A percentile compares a stretch with the other conserved stretches of the same genome.
These are phyloP conservation scores for Jaltomata sinuosa DNA, from an alignment of 257 asterid species.

Conservation along the genomic window DNA sequence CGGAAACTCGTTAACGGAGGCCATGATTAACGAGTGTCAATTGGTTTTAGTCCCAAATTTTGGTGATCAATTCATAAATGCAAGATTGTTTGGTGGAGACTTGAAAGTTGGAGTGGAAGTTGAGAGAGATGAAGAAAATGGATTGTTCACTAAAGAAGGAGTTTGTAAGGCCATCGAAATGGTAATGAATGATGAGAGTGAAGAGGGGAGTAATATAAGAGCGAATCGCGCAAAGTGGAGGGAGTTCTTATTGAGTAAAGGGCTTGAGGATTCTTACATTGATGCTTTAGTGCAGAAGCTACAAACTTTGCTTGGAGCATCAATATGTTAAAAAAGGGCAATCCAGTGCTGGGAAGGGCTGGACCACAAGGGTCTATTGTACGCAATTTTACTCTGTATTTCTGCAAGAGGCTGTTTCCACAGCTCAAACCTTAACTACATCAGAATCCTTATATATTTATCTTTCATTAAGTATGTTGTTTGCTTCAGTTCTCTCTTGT, in stretches of 20 bases:
- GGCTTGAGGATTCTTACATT: constrained; percentile 12
- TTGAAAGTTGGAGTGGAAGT: constrained; percentile 22
- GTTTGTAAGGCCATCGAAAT: constrained; percentile 7
- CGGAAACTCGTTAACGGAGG: constrained; percentile 19
- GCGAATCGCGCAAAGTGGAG: constrained; percentile 18
- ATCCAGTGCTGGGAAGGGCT: too few species aligned
- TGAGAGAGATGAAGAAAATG: constrained; percentile 23
- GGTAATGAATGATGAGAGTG: constrained; percentile 19
- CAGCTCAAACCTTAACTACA: background rate
- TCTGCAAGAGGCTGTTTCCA: too few species aligned
- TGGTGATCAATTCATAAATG: constrained; percentile 20
- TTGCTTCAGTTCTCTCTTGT: background rate
- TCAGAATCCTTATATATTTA: background rate
- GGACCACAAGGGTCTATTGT: too few species aligned
- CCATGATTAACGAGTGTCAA: constrained; percentile 11
- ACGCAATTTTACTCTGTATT: too few species aligned
- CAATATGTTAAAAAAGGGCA: too few species aligned
- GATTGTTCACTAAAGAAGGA: constrained; percentile 11
- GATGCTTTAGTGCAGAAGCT: constrained; percentile 8
- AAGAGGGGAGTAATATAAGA: constrained; percentile 10
- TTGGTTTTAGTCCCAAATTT: constrained; percentile 21
- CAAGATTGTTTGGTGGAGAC: constrained; percentile 16
- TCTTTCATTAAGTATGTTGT: background rate
- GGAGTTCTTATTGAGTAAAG: constrained; percentile 13
- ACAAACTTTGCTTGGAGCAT: background rate